A percentile compares a stretch with the other conserved stretches of the same genome.
These are phyloP conservation scores for Penicillium sp. DNA, from an alignment of 2,329 filamentous ascomycete species.

Conservation along the genomic window DNA sequence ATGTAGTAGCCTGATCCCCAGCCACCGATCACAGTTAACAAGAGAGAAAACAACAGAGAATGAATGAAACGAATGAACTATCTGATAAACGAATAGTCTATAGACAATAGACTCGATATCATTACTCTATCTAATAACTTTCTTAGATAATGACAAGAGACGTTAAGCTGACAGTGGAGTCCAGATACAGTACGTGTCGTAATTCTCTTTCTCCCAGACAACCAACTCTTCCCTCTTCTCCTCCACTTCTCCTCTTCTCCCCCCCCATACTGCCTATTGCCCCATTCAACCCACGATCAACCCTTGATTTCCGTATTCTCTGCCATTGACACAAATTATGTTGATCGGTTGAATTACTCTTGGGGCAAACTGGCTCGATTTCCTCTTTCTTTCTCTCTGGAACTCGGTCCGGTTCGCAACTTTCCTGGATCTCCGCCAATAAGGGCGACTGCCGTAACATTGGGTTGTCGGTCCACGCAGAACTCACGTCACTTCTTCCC, in stretches of 20 bases:
- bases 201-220: conserved; percentile 11
- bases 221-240: conserved; percentile 6
- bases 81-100: too few species aligned
- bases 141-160: background rate
- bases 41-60: too few species aligned
- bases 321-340: conserved; percentile 13
- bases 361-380: conserved; percentile 1
- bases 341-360: conserved; percentile 14
- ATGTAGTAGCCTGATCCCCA: conserved; percentile 2
- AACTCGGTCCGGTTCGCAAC: conserved; percentile 21
- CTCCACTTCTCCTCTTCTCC: background rate
- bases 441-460: conserved; percentile 23
- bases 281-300: conserved; percentile 9
- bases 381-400: conserved; percentile 10
- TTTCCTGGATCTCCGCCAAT: conserved; percentile 19
- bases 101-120: too few species aligned
- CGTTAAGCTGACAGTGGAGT: background rate
- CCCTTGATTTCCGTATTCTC: conserved; percentile 5
- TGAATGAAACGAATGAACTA: too few species aligned
- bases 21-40: too few species aligned
- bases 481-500: conserved; percentile 30
- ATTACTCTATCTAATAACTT: too few species aligned
- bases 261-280: conserved; percentile 9
- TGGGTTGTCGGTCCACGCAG: conserved; percentile 30
- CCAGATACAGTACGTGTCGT: conserved; percentile 1